Evolutionary conservation across 2,329 filamentous ascomycete genomes (phyloP).

Genomic region (Botrytis cinerea): DNA sequence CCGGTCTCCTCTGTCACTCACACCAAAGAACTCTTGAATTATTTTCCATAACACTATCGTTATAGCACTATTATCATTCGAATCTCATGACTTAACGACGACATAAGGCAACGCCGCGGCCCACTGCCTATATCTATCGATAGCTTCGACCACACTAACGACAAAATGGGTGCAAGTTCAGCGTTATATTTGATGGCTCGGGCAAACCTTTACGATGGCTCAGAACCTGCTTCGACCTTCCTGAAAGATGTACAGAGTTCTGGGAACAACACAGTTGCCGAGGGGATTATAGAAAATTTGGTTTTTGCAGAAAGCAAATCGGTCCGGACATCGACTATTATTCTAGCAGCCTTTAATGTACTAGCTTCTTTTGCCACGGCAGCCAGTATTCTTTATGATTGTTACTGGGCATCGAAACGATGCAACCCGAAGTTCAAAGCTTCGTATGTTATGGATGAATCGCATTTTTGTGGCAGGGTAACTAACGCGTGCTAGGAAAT

Average conservation of each 20-base stretch:
- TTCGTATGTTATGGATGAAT: conserved; percentile 46
- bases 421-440: conserved; percentile 40
- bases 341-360: conserved; percentile 62
- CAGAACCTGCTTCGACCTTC: conserved; percentile 24
- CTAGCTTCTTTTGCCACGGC: conserved; percentile 58
- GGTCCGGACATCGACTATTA: conserved; percentile 61
- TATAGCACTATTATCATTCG: conserved; percentile 25
- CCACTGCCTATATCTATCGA: conserved; percentile 36
- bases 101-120: conserved; percentile 38
- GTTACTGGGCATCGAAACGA: conserved; percentile 41
- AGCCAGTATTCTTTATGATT: conserved; percentile 58
- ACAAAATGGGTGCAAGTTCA: conserved; percentile 33
- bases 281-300: conserved; percentile 37
- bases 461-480: conserved; percentile 39
- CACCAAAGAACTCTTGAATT: conserved; percentile 28
- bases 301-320: conserved; percentile 49
- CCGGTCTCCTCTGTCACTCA: conserved; percentile 10
- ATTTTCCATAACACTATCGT: conserved; percentile 27
- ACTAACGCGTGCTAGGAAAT: conserved; percentile 37
- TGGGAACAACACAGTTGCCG: conserved; percentile 26
- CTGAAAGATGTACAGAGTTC: conserved; percentile 24
- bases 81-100: conserved; percentile 41
- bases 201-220: conserved; percentile 15
- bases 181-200: conserved; percentile 35
- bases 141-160: conserved; percentile 25